These are phyloP conservation scores for Sabuloglossum arenarium DNA, from an alignment of 495 filamentous ascomycete genomes.

Conservation along the genomic window DNA sequence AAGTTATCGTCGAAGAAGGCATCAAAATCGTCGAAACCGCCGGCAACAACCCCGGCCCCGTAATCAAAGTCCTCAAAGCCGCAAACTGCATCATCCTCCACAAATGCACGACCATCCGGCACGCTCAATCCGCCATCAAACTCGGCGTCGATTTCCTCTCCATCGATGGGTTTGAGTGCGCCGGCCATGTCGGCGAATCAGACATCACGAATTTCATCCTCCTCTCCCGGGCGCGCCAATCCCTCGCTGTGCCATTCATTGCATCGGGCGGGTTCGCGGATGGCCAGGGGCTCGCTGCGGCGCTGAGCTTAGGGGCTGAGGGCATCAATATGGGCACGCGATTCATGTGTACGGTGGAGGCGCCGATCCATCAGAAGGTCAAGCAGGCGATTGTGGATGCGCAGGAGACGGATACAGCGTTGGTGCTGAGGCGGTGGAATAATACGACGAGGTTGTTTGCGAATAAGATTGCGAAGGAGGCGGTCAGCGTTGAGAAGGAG, in stretches of 20 bases:
- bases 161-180: slow-evolving; percentile 96
- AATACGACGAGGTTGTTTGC: slow-evolving; percentile 78
- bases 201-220: slow-evolving; percentile 98
- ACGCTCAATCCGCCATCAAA: slow-evolving; percentile 80
- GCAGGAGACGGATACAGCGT: slow-evolving; percentile 72
- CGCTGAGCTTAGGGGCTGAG: slow-evolving; percentile 75
- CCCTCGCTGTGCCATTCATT: slow-evolving; percentile 75
- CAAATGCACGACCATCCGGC: slow-evolving; percentile 94
- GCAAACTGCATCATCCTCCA: slow-evolving; percentile 65
- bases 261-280: slow-evolving; percentile 92
- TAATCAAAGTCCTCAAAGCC: slow-evolving; percentile 74
- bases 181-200: slow-evolving; percentile 83
- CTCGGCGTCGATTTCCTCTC: slow-evolving; percentile 90
- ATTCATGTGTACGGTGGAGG: slow-evolving; percentile 85
- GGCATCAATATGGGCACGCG: slow-evolving; percentile 94
- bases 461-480: slow-evolving; percentile 71
- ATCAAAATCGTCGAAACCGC: slow-evolving; percentile 93
- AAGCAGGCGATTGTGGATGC: slow-evolving; percentile 83
- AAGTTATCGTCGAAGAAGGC: slow-evolving; percentile 81
- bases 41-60: slow-evolving; percentile 79
- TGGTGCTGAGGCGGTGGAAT: slow-evolving; percentile 77
- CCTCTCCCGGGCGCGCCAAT: slow-evolving; percentile 65
- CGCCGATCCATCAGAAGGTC: slow-evolving; percentile 80
- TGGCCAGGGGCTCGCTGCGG: slow-evolving; percentile 81
- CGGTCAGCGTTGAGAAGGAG: slow-evolving; percentile 63